Percentiles rank a stretch among this genome's conserved stretches.
phyloP scores from a whole-genome alignment of 2,329 filamentous ascomycete genomes.

The Fusarium duplospermum region DNA sequence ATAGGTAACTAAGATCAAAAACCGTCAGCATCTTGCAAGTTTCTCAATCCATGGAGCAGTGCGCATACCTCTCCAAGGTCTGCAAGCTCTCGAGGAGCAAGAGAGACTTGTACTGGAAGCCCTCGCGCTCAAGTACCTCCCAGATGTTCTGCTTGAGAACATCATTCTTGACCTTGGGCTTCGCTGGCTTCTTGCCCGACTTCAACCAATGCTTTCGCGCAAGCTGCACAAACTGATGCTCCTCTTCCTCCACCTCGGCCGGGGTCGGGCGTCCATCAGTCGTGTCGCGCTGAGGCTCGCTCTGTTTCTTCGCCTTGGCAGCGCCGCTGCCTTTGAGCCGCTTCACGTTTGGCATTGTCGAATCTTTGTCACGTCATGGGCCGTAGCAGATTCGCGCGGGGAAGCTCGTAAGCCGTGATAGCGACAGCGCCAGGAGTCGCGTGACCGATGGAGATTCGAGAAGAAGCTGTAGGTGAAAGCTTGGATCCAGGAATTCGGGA shows the following conservation, averaged over 20 bases:
- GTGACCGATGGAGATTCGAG: conserved; percentile 16
- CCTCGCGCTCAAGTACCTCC: conserved; percentile 85
- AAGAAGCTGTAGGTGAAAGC: conserved; percentile 23
- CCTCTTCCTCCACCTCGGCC: conserved; percentile 76
- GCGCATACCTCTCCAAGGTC: conserved; percentile 78
- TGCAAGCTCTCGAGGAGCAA: conserved; percentile 90
- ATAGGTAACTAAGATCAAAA: conserved; percentile 76
- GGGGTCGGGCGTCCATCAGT: conserved; percentile 62
- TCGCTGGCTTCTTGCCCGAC: conserved; percentile 67
- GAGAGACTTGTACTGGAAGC: conserved; percentile 81
- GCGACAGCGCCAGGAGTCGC: conserved; percentile 15
- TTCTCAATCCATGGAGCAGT: neutral
- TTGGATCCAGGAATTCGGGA: conserved; percentile 30
- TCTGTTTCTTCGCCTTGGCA: conserved; percentile 51
- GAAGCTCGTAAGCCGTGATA: conserved; percentile 15
- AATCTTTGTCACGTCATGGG: conserved; percentile 39
- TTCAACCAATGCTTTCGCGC: conserved; percentile 90
- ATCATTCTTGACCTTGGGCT: conserved; percentile 82
- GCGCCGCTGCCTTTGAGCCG: conserved; percentile 66
- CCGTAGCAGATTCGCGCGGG: conserved; percentile 9
- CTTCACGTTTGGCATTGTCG: conserved; percentile 69
- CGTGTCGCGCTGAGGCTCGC: conserved; percentile 53
- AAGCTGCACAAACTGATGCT: conserved; percentile 78
- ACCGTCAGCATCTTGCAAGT: conserved; percentile 43
- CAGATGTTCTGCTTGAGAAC: conserved; percentile 89